Conservation (phyloP, 345 rosid species). For the Eucalyptus tenuipes region DNA sequence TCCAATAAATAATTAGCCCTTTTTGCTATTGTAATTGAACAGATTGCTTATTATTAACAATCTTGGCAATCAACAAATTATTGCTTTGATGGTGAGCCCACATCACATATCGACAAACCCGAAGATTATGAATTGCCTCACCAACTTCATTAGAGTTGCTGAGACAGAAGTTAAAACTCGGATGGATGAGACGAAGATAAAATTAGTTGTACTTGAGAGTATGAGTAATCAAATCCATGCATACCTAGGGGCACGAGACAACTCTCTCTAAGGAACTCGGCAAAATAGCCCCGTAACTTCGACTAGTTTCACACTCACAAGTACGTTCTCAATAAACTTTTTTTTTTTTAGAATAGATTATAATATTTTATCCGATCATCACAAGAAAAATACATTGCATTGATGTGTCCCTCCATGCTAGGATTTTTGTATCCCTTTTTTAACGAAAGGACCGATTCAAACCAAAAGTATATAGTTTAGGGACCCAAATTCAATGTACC, state of each 20-base stretch:
- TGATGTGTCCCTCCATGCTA: not conserved
- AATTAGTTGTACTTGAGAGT: not conserved
- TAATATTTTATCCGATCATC: no score
- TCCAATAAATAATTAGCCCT: not conserved
- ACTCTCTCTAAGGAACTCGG: no score
- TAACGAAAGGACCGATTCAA: not conserved
- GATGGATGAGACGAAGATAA: not conserved
- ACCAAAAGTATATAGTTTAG: no score
- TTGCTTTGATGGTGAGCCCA: not conserved
- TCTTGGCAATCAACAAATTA: not conserved
- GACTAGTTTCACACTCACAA: no score
- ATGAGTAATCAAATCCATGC: no score
- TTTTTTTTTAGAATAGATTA: no score
- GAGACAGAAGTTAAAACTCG: not conserved
- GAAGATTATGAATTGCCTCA: not conserved
- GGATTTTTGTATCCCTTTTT: no score
- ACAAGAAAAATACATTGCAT: not conserved
- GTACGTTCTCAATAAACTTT: no score
- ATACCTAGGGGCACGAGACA: no score
- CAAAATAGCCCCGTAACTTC: no score
- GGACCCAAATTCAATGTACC: not conserved
- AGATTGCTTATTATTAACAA: not conserved
- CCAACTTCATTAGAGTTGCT: not conserved
- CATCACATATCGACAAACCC: not conserved
- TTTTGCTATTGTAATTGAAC: not conserved